Base-by-base conservation (phyloP, 441 rosid genomes). In the Gossypium aridum region DNA sequence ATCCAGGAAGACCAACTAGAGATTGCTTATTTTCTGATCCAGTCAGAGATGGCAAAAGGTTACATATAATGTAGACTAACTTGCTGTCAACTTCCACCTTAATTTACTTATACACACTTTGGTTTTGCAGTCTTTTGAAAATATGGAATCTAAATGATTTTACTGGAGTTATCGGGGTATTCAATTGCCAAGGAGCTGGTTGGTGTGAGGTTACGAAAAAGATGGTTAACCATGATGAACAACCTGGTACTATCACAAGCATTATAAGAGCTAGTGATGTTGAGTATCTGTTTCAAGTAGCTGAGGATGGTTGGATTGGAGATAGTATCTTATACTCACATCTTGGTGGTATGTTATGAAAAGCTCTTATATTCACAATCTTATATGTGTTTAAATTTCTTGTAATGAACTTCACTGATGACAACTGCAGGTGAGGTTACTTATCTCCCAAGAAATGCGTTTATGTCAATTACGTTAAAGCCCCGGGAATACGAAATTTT, bases 101-200 rank as follows among this genome's bases (percentile, higher is more conserved):
- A 9, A 17, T 67, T 67, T 45, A 12, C 22, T 67, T 23, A 14
- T 47, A 7, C 7, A 22, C 13, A 14, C 71, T 23, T 47, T 2
- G 2, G 7, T 23, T 47, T 45, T 80, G 77, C 86, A 87, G 96
- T 77, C 87, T 90, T 14, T 76, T 90, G 79, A 91, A 93, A 87
- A 85, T 93, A 80, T 93, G 97, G 94, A 87, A 88, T 77, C 69
- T 85, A 83, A 88, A 90, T 34, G 85, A 84, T 57, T 81, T 75
- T 79, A 79, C 76, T 4, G 91, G 94, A 14, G 86, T 90, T 22
- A 19, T 90, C 6, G 92, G 91, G 1, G 87, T 87, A 22, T 88
- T 87, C 82, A 90, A 87, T 79, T 90, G 90, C 81, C 92, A 88
- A 39, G 90, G 92, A 80, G 92, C 89, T 2, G 89, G 90, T 34